Percentiles rank a stretch among this genome's conserved stretches.
Conservation (phyloP, 305 asterid genomes). For the Fraxinus greggii region DNA sequence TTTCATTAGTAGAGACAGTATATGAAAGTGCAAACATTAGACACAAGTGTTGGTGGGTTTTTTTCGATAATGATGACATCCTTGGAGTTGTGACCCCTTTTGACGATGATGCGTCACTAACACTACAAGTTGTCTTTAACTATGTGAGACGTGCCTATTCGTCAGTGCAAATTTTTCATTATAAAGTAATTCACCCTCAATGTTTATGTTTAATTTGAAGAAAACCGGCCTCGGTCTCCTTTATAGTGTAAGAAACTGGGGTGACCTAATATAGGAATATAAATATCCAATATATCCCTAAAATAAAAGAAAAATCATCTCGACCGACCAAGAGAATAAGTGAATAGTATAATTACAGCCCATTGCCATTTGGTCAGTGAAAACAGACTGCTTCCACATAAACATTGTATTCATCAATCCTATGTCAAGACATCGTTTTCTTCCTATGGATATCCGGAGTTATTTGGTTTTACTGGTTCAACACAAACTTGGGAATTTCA, state of each 20-base stretch:
- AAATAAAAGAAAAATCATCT: neutral
- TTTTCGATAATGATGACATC: neutral
- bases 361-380: neutral
- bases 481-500: neutral
- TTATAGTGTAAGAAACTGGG: neutral
- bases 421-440: conserved; percentile 4
- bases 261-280: neutral
- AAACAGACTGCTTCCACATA: conserved; percentile 17
- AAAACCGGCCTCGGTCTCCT: neutral
- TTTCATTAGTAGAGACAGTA: neutral
- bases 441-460: conserved; percentile 3
- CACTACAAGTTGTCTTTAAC: neutral
- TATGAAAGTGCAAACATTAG: neutral
- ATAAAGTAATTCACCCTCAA: neutral
- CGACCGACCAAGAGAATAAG: neutral
- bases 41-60: neutral
- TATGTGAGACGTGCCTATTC: neutral
- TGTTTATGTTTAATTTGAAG: neutral
- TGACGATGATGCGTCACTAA: too few relatives aligned
- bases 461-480: neutral
- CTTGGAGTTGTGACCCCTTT: neutral
- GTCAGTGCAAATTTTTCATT: neutral
- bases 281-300: neutral
- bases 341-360: neutral
- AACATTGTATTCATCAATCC: neutral